These are phyloP conservation scores for Didymella lethalis DNA, from an alignment of 2,329 filamentous ascomycete species.

Conservation along the genomic window DNA sequence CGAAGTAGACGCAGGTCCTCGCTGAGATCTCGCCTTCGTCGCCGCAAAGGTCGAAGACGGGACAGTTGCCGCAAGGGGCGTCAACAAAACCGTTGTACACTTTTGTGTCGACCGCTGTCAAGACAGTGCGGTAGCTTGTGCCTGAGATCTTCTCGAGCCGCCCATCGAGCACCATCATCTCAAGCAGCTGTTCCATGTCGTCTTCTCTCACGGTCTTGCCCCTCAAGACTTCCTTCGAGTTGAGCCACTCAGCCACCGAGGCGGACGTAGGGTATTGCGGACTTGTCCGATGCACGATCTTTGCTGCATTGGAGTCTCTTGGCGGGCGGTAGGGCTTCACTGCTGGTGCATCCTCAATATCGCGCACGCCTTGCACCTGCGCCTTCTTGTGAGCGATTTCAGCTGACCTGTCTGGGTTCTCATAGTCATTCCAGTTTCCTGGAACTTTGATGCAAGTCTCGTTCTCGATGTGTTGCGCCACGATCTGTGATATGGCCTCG, in stretches of 20 bases:
- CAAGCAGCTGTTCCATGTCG: constrained; percentile 84
- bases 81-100: constrained; percentile 82
- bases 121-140: constrained; percentile 59
- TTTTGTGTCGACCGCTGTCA: constrained; percentile 53
- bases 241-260: constrained; percentile 78
- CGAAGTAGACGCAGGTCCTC: constrained; percentile 89
- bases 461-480: constrained; percentile 76
- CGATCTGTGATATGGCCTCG: constrained; percentile 73
- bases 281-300: constrained; percentile 67
- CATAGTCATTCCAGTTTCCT: constrained; percentile 53
- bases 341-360: constrained; percentile 46
- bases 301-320: constrained; percentile 31
- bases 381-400: constrained; percentile 49
- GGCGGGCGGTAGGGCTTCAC: constrained; percentile 37
- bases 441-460: constrained; percentile 72
- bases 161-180: constrained; percentile 89
- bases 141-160: constrained; percentile 72
- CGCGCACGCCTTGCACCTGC: constrained; percentile 39
- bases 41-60: constrained; percentile 90
- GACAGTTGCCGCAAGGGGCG: constrained; percentile 88
- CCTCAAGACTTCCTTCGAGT: constrained; percentile 72
- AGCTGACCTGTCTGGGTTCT: constrained; percentile 47
- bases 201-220: constrained; percentile 69
- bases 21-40: constrained; percentile 91
- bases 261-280: constrained; percentile 80